phyloP scores from a whole-genome alignment of 148 eudicot species.

The Fagopyrum homotropicum region DNA sequence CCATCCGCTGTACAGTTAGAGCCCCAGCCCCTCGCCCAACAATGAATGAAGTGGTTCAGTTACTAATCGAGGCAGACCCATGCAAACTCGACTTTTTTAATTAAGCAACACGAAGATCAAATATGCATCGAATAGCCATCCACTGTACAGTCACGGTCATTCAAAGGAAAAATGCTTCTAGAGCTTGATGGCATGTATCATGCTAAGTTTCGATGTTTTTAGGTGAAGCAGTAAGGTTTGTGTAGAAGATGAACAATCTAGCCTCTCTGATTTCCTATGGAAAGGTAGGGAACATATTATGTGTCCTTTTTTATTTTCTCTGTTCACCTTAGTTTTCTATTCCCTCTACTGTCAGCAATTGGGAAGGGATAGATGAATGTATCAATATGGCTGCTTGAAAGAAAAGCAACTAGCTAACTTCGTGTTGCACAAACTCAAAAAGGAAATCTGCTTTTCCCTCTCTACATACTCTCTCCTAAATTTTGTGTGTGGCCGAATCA shows the following conservation, averaged over 20 bases:
- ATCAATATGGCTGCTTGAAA: not conserved
- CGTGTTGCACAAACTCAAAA: not conserved
- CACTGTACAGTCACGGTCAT: too few species aligned
- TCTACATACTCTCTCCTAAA: too few species aligned
- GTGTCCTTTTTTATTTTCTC: not conserved
- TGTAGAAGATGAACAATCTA: not conserved
- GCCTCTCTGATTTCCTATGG: not conserved
- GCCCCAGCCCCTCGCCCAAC: constrained; percentile 63
- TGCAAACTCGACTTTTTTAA: constrained; percentile 53
- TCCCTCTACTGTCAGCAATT: not conserved
- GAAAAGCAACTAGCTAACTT: not conserved
- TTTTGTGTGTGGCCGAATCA: too few species aligned
- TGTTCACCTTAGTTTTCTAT: not conserved
- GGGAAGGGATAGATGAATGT: not conserved
- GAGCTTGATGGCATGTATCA: constrained; percentile 6
- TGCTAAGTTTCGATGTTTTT: constrained; percentile 19
- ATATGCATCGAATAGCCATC: constrained; percentile 18
- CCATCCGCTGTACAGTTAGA: constrained; percentile 63
- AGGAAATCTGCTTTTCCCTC: too few species aligned
- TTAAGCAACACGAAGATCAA: constrained; percentile 32
- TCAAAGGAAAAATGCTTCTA: too few species aligned
- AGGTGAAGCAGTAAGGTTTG: constrained; percentile 18
- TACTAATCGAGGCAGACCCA: constrained; percentile 67
- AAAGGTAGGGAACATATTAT: too few species aligned
- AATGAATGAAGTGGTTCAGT: constrained; percentile 80